These are phyloP conservation scores for Aureobasidium uvarum DNA, from an alignment of 2,329 filamentous ascomycete genomes.

Conservation along the genomic window DNA sequence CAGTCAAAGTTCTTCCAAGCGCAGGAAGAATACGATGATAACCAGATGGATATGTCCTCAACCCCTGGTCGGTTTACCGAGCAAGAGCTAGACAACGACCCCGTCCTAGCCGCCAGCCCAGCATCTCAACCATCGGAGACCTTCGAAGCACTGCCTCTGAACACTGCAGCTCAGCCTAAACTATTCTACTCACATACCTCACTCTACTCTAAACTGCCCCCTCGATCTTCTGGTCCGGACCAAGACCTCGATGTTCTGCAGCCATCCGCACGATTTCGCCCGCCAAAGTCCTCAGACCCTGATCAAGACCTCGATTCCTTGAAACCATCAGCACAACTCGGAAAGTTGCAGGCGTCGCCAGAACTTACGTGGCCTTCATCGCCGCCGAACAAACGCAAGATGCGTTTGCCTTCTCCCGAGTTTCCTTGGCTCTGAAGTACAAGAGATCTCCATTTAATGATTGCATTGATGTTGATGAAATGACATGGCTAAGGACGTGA, in stretches of 20 bases:
- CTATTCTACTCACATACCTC: not conserved
- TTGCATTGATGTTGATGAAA: not conserved
- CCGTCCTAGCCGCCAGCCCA: not conserved
- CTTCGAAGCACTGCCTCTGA: not conserved
- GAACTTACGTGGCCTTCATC: conserved; percentile 19
- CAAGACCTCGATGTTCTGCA: not conserved
- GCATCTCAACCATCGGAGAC: not conserved
- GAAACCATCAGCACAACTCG: not conserved
- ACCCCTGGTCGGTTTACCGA: not conserved
- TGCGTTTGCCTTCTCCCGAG: not conserved
- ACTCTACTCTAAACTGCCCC: too few relatives aligned
- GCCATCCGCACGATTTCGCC: not conserved
- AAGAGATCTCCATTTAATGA: too few relatives aligned
- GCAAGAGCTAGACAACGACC: not conserved
- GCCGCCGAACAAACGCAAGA: conserved; percentile 1
- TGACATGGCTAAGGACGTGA: not conserved
- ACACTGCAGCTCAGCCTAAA: not conserved
- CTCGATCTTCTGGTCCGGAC: not conserved
- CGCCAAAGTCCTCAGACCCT: not conserved
- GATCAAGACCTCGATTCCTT: conserved; percentile 1
- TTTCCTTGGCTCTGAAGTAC: conserved; percentile 5
- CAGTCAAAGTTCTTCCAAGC: conserved; percentile 1
- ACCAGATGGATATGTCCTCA: not conserved
- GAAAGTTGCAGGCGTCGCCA: not conserved
- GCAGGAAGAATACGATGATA: not conserved